A percentile compares a stretch with the other conserved stretches of the same genome.
Evolutionary conservation across 306 rosid genomes (phyloP).

Genomic region (Ammopiptanthus mongolicus): DNA sequence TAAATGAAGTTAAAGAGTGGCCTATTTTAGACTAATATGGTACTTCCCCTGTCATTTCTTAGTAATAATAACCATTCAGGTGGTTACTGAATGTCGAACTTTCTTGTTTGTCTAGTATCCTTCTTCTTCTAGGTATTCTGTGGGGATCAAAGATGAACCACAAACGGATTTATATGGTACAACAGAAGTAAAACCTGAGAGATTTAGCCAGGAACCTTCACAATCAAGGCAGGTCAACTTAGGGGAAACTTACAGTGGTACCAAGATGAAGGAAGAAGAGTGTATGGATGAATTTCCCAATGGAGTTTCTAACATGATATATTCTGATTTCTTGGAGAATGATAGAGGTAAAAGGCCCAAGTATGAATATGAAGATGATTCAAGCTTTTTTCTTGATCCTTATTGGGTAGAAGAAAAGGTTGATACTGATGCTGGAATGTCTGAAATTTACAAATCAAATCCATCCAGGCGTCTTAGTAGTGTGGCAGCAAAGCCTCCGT

Average conservation of each 20-base stretch:
- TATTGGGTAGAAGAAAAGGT: slow-evolving; percentile 56
- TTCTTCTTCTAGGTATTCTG: slow-evolving; percentile 15
- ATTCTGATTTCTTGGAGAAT: slow-evolving; percentile 20
- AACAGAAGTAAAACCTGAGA: slow-evolving; percentile 46
- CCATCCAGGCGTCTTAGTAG: slow-evolving; percentile 37
- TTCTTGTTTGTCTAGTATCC: slow-evolving; percentile 36
- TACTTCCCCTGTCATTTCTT: not conserved
- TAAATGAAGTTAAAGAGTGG: not conserved
- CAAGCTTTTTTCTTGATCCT: slow-evolving; percentile 29
- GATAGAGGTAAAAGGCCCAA: slow-evolving; percentile 58
- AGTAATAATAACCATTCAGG: not conserved
- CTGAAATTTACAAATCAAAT: slow-evolving; percentile 32
- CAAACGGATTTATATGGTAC: slow-evolving; percentile 22
- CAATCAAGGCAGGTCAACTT: slow-evolving; percentile 29
- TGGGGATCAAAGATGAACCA: slow-evolving; percentile 34
- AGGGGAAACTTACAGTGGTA: slow-evolving; percentile 38
- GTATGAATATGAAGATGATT: slow-evolving; percentile 47
- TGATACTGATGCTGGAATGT: slow-evolving; percentile 31
- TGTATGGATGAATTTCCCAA: slow-evolving; percentile 26
- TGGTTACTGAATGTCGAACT: slow-evolving; percentile 18
- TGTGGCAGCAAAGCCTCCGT: slow-evolving; percentile 59
- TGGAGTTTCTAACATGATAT: slow-evolving; percentile 16
- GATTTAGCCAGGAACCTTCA: slow-evolving; percentile 29
- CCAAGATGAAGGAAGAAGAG: slow-evolving; percentile 65
- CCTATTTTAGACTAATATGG: not conserved